Conservation (phyloP, 495 filamentous ascomycete genomes). For the Neurospora intermedia region DNA sequence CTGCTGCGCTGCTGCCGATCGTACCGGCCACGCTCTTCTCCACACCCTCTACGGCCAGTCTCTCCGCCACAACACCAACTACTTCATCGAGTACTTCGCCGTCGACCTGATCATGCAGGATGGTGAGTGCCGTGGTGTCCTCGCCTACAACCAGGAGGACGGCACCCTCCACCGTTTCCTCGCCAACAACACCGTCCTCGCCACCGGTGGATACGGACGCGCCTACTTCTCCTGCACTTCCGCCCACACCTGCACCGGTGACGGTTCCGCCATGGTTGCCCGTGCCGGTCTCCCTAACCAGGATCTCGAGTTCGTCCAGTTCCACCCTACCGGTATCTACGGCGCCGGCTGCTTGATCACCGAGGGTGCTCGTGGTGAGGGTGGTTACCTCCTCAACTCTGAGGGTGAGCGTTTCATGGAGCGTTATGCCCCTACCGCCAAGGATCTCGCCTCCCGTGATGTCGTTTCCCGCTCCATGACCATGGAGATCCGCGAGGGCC, state of each 20-base stretch:
- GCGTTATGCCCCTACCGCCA: conserved; percentile 91
- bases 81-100: conserved; percentile 99
- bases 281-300: conserved; percentile 96
- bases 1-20: conserved; percentile 87
- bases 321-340: conserved; percentile 99
- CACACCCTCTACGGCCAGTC: conserved; percentile 99
- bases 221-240: conserved; percentile 97
- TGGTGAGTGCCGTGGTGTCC: conserved; percentile 87
- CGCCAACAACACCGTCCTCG: conserved; percentile 88
- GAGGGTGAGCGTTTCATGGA: conserved; percentile 99
- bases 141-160: conserved; percentile 97
- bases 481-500: conserved; percentile 90
- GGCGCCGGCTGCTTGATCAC: conserved; percentile 97
- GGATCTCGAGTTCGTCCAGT: conserved; percentile 99
- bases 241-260: conserved; percentile 95
- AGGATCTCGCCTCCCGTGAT: conserved; percentile 89
- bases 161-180: conserved; percentile 94
- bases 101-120: conserved; percentile 94
- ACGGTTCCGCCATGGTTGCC: conserved; percentile 97
- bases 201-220: conserved; percentile 92
- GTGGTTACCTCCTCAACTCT: conserved; percentile 91
- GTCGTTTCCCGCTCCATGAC: conserved; percentile 96
- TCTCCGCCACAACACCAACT: conserved; percentile 92
- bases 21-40: conserved; percentile 91
- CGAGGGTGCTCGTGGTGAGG: conserved; percentile 95